phyloP scores from a whole-genome alignment of 176 grass and related monocot species.

The Stipa capillata region DNA sequence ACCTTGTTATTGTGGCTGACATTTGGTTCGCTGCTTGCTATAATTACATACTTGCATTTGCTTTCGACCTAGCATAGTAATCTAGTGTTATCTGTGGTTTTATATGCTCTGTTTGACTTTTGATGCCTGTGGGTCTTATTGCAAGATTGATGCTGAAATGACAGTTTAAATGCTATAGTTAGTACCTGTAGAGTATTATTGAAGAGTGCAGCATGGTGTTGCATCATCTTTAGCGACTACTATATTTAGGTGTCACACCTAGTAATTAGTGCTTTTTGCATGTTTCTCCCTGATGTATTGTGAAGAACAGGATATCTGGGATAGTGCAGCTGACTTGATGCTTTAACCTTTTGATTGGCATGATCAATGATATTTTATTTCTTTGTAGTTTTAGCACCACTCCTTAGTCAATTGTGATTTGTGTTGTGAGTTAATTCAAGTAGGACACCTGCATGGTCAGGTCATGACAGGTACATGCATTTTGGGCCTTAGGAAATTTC shows the following conservation, averaged over 20 bases:
- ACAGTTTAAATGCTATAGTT: conserved; percentile 2
- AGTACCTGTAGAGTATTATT: neutral
- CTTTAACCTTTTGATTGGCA: neutral
- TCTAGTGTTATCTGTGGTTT: neutral
- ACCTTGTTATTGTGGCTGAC: conserved; percentile 16
- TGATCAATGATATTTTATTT: neutral
- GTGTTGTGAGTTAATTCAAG: neutral
- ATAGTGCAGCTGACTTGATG: neutral
- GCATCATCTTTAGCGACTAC: conserved; percentile 7
- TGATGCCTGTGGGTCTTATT: too few species aligned
- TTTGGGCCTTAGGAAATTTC: too few species aligned
- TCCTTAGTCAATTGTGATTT: too few species aligned
- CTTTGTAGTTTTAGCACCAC: neutral
- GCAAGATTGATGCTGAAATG: neutral
- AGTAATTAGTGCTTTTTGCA: neutral
- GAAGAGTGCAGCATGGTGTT: neutral
- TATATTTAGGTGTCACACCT: neutral
- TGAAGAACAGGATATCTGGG: neutral
- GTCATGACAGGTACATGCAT: neutral
- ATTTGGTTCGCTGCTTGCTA: neutral
- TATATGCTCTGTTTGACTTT: too few species aligned
- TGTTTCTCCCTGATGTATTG: neutral
- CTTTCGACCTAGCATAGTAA: neutral
- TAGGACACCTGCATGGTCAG: neutral
- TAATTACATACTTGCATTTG: conserved; percentile 3